Conservation (phyloP, 768 basidiomycete species). For the Gloeopeniophorella convolvens region DNA sequence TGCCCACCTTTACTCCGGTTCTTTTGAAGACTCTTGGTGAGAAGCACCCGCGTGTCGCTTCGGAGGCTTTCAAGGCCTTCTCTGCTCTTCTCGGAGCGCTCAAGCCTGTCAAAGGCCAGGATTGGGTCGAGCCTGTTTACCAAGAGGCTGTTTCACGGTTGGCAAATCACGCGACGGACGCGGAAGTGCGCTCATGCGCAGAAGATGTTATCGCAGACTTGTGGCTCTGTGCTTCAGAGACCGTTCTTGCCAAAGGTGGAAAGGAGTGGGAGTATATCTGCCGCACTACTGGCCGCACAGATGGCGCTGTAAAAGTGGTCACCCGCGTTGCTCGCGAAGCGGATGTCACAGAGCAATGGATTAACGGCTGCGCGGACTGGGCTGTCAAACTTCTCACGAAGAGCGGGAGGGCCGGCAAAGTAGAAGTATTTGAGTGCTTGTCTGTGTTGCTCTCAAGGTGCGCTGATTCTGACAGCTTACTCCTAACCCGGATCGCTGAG, state of each 20-base stretch:
- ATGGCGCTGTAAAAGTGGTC: conserved; percentile 75
- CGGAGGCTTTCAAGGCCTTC: conserved; percentile 84
- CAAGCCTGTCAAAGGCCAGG: conserved; percentile 56
- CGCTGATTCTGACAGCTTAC: conserved; percentile 20
- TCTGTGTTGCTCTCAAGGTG: conserved; percentile 66
- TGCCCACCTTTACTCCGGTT: conserved; percentile 65
- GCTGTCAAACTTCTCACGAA: conserved; percentile 67
- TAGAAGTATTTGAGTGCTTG: conserved; percentile 72
- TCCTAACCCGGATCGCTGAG: conserved; percentile 30
- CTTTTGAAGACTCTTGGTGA: conserved; percentile 72
- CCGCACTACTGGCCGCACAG: conserved; percentile 60
- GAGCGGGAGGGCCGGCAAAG: conserved; percentile 72
- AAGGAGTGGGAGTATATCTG: conserved; percentile 81
- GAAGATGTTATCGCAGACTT: conserved; percentile 81
- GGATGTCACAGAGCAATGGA: conserved; percentile 68
- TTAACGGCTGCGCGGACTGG: conserved; percentile 74
- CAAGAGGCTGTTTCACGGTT: conserved; percentile 65
- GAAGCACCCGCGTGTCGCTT: conserved; percentile 81
- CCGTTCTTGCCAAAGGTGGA: conserved; percentile 52
- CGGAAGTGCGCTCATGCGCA: conserved; percentile 79
- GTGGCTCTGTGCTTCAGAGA: conserved; percentile 80
- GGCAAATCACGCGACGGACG: conserved; percentile 78
- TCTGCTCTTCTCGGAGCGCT: conserved; percentile 74
- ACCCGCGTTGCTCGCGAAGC: conserved; percentile 77
- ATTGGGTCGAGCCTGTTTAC: conserved; percentile 73